These are phyloP conservation scores for Porodaedalea pini DNA, from an alignment of 1,284 basidiomycete genomes.

Conservation along the genomic window DNA sequence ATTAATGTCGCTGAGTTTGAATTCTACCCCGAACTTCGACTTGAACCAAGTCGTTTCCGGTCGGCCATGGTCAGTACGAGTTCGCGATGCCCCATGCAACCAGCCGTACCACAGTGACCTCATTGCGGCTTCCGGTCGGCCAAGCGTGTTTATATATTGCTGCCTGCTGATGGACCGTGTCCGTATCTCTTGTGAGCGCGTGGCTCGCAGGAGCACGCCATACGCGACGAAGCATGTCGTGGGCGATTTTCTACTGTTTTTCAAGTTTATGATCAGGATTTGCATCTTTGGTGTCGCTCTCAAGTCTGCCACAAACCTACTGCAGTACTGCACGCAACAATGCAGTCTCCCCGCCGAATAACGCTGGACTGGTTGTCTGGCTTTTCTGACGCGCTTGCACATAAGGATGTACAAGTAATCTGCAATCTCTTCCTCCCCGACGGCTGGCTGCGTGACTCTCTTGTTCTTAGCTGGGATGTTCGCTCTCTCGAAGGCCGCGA, in stretches of 20 bases:
- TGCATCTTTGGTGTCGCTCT: background rate
- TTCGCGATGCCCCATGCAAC: too few relatives aligned
- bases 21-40: background rate
- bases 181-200: background rate
- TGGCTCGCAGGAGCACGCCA: background rate
- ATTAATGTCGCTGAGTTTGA: background rate
- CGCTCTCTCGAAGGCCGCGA: conserved; percentile 32
- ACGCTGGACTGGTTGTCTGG: conserved; percentile 4
- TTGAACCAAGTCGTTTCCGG: too few relatives aligned
- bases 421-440: conserved; percentile 28
- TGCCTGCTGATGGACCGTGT: background rate
- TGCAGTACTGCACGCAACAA: background rate
- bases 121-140: too few relatives aligned
- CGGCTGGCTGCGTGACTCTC: conserved; percentile 38
- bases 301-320: background rate
- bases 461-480: conserved; percentile 36
- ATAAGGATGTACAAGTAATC: conserved; percentile 24
- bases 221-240: background rate
- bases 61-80: too few relatives aligned
- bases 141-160: too few relatives aligned
- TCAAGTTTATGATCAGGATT: too few relatives aligned
- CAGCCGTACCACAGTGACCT: too few relatives aligned
- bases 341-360: background rate
- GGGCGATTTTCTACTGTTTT: background rate
- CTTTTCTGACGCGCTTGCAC: conserved; percentile 20